Evolutionary conservation across 371 early-diverging fungal genomes (phyloP).

Genomic region (Nematocida major): DNA sequence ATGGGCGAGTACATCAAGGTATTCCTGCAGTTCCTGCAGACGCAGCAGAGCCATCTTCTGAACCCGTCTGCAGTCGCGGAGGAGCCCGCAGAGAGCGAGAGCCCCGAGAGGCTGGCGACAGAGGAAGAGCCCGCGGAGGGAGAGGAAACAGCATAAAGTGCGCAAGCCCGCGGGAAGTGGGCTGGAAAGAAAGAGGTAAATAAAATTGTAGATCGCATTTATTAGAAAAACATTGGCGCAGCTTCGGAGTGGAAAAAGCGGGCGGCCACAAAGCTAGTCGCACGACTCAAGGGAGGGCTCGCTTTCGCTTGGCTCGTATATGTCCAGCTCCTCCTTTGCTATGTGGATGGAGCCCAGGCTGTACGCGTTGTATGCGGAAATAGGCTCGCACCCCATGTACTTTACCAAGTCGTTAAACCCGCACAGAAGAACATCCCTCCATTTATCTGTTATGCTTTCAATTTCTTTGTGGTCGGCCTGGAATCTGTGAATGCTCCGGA

Average conservation of each 20-base stretch:
- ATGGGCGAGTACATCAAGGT: slow-evolving; percentile 8
- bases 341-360: not conserved
- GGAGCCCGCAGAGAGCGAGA: not conserved
- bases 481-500: not conserved
- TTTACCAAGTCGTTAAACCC: slow-evolving; percentile 23
- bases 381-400: not conserved
- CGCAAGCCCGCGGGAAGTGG: no score
- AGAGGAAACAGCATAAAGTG: no score
- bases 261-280: no score
- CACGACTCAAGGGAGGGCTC: no score
- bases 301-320: slow-evolving; percentile 6
- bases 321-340: not conserved
- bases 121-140: no score
- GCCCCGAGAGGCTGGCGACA: no score
- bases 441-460: not conserved
- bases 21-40: slow-evolving; percentile 26
- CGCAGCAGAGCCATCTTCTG: not conserved
- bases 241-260: no score
- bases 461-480: not conserved
- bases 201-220: no score
- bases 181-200: no score
- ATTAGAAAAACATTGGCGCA: no score
- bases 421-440: slow-evolving; percentile 18
- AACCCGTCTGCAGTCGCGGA: not conserved
- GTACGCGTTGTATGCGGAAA: not conserved